Base-by-base conservation (phyloP, 164 flowering plant species). In the Taxillus chinensis region DNA sequence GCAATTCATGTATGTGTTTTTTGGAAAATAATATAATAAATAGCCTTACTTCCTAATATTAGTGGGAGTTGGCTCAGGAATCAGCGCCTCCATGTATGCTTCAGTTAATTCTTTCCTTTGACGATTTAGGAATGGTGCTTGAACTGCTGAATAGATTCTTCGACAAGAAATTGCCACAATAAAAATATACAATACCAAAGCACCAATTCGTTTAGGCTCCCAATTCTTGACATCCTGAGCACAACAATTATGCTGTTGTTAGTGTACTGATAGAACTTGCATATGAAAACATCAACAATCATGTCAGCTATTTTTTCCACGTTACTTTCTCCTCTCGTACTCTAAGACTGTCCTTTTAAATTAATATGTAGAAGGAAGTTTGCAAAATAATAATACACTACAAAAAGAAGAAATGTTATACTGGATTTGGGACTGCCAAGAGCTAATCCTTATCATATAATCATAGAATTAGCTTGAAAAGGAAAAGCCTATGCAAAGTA, bases 51-150 rank as follows among this genome's bases (percentile, higher is more conserved):
- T 85, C 73, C 75, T 79, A 57, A 93, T 63, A 72, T 93, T 93
- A 70, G 52, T 67, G 10, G 92, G 89, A 68, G 87, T 75, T 59
- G 98, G 98, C 70, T 88, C 97, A 57, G 98, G 98, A 72, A 93
- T 84, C 77, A 93, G 75, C 63, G 97, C 87, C 72, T 93, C 98
- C 97, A 93, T 90, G 68, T 79, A 93, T 59, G 97, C 93, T 70
- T 93, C 97, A 37, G 88, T 76, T 71, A 88, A 64, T 65, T 85
- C 88, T 72, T 72, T 70, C 64, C 73, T 79, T 65, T 78, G 75
- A 42, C 71, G 83, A 57, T 72, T 70, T 55, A 80, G 54, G 57
- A 68, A 67, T 14, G 87, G 83, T 50, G 82, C 79, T 69, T 77
- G 85, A 66, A 82, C 43, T 12, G 80, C 86, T 68, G 68, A 38